Evolutionary conservation across 83 land plant genomes (phyloP).

Genomic region (Diphasiastrum complanatum): DNA sequence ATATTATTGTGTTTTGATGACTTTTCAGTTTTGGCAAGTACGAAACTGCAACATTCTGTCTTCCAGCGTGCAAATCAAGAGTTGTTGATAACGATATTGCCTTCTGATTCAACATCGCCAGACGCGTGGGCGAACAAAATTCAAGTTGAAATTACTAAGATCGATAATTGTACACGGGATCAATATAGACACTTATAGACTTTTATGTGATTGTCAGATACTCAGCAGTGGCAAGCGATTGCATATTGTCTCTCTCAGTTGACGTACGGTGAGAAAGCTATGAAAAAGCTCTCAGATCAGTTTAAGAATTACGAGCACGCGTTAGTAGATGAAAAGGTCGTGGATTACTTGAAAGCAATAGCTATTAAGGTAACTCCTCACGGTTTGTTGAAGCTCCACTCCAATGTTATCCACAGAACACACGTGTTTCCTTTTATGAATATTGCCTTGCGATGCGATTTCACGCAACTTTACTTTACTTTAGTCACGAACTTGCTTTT

Average conservation of each 20-base stretch:
- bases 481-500: not conserved
- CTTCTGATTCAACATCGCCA: no score
- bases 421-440: no score
- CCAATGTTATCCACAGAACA: not conserved
- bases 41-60: no score
- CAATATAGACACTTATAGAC: not conserved
- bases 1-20: no score
- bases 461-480: not conserved
- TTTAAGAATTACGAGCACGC: slow-evolving; percentile 81
- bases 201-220: slow-evolving; percentile 33
- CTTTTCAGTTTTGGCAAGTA: no score
- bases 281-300: slow-evolving; percentile 74
- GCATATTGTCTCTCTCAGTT: slow-evolving; percentile 94
- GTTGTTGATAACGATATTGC: no score
- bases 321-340: slow-evolving; percentile 63
- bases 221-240: slow-evolving; percentile 73
- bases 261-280: slow-evolving; percentile 73
- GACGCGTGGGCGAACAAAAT: no score
- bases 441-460: not conserved
- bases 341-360: slow-evolving; percentile 71
- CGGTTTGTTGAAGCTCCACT: not conserved
- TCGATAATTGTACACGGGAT: not conserved
- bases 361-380: slow-evolving; percentile 57
- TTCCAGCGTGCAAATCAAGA: no score
- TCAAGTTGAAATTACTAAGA: not conserved